Conservation (phyloP, 768 basidiomycete species). For the Lentinula sp. region DNA sequence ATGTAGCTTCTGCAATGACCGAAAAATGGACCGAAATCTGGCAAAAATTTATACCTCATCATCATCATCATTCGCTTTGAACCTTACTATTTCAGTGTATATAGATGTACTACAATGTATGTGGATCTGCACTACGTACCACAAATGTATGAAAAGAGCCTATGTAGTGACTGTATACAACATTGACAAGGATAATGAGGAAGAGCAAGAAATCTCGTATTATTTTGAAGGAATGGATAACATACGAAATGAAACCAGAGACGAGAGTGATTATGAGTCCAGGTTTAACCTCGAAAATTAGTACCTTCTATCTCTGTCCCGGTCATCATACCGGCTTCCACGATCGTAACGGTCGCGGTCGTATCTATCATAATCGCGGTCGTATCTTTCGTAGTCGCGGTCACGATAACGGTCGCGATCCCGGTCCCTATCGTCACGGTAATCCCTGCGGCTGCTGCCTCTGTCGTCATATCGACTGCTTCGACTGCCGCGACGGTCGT, state of each 20-base stretch:
- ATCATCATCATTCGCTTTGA: background rate
- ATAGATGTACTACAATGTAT: background rate
- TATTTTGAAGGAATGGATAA: background rate
- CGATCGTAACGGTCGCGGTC: background rate
- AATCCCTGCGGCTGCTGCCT: conserved; percentile 17
- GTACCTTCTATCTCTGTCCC: background rate
- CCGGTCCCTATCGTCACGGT: conserved; percentile 15
- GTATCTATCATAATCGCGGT: conserved; percentile 1
- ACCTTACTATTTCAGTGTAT: background rate
- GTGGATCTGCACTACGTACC: background rate
- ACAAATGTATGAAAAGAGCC: too few species aligned
- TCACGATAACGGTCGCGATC: conserved; percentile 1
- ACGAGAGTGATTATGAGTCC: background rate
- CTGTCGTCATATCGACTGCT: conserved; percentile 15
- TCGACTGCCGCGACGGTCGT: conserved; percentile 17
- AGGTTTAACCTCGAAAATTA: background rate
- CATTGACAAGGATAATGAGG: too few species aligned
- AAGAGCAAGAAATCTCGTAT: background rate
- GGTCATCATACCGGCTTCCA: background rate
- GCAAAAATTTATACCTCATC: background rate
- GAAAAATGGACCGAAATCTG: background rate
- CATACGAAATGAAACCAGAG: background rate
- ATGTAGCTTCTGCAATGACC: background rate
- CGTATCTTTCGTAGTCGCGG: background rate
- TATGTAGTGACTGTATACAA: too few species aligned